A percentile compares a stretch with the other conserved stretches of the same genome.
Evolutionary conservation across 2,329 filamentous ascomycete genomes (phyloP).

Genomic region (Annulohypoxylon truncatum): DNA sequence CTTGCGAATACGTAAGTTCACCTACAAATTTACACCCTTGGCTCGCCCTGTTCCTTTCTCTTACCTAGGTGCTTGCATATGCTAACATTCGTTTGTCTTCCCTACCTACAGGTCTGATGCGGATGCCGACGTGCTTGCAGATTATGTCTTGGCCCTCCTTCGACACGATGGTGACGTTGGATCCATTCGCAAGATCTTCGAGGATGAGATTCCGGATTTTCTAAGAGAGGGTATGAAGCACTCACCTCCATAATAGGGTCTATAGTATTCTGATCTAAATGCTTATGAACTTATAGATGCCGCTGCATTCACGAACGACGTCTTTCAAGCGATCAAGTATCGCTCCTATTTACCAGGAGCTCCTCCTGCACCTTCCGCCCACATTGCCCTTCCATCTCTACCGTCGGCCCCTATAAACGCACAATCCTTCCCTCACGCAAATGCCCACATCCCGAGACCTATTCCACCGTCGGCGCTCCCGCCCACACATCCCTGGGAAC

Average conservation of each 20-base stretch:
- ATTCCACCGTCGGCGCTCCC: too few species aligned
- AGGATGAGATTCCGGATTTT: constrained; percentile 80
- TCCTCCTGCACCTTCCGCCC: constrained; percentile 55
- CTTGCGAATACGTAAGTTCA: constrained; percentile 76
- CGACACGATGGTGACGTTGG: constrained; percentile 74
- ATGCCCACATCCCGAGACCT: constrained; percentile 31
- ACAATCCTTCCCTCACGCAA: constrained; percentile 33
- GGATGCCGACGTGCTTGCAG: constrained; percentile 83
- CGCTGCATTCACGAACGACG: constrained; percentile 73
- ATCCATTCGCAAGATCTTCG: constrained; percentile 74
- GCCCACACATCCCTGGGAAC: constrained; percentile 31
- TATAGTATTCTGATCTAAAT: constrained; percentile 5
- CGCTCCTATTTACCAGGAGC: constrained; percentile 71
- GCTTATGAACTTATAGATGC: constrained; percentile 58
- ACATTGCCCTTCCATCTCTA: constrained; percentile 28
- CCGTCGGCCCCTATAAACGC: constrained; percentile 17
- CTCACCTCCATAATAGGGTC: background rate
- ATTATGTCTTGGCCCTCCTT: constrained; percentile 84
- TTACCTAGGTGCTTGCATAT: background rate
- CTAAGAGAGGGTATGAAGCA: constrained; percentile 69
- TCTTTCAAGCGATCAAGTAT: constrained; percentile 73
- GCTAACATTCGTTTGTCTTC: constrained; percentile 20
- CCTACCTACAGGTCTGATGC: constrained; percentile 72
- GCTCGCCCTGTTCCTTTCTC: background rate
- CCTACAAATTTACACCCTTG: background rate